A percentile compares a stretch with the other conserved stretches of the same genome.
Conservation (phyloP, 495 filamentous ascomycete genomes). For the Daldinia childiae region DNA sequence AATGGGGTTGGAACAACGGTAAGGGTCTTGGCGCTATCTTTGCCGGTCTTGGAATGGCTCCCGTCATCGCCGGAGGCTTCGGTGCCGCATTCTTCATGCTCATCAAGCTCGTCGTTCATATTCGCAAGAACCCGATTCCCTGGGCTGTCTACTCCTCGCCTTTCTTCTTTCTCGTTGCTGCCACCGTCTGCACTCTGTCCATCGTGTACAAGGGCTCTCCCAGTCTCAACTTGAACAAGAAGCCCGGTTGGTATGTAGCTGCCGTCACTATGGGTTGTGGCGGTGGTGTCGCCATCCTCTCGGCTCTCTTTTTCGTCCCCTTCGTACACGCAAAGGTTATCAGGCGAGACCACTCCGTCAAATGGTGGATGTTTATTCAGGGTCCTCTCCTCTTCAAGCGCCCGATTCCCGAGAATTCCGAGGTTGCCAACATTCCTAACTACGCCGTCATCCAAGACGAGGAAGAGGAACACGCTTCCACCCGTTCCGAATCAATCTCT, state of each 20-base stretch:
- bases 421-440: slow-evolving; percentile 52
- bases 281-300: slow-evolving; percentile 60
- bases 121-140: slow-evolving; percentile 64
- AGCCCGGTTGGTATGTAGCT: slow-evolving; percentile 64
- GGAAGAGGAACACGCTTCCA: slow-evolving; percentile 27
- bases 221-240: slow-evolving; percentile 63
- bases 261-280: slow-evolving; percentile 65
- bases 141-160: slow-evolving; percentile 68
- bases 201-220: slow-evolving; percentile 74
- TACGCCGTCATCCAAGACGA: slow-evolving; percentile 50
- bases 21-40: slow-evolving; percentile 70
- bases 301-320: slow-evolving; percentile 68
- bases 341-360: slow-evolving; percentile 62
- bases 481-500: slow-evolving; percentile 26
- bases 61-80: slow-evolving; percentile 65
- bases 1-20: slow-evolving; percentile 71
- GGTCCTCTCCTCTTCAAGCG: slow-evolving; percentile 65
- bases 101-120: slow-evolving; percentile 67
- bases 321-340: slow-evolving; percentile 64
- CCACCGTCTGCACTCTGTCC: slow-evolving; percentile 66
- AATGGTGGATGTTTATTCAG: slow-evolving; percentile 62
- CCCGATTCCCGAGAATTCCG: slow-evolving; percentile 52
- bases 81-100: slow-evolving; percentile 67
- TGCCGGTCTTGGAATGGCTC: slow-evolving; percentile 68
- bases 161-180: slow-evolving; percentile 67